Evolutionary conservation across 2,329 filamentous ascomycete species (phyloP), one percentile per base, ranked within the genome.

Genomic region (Paraphaeosphaeria minitans): DNA sequence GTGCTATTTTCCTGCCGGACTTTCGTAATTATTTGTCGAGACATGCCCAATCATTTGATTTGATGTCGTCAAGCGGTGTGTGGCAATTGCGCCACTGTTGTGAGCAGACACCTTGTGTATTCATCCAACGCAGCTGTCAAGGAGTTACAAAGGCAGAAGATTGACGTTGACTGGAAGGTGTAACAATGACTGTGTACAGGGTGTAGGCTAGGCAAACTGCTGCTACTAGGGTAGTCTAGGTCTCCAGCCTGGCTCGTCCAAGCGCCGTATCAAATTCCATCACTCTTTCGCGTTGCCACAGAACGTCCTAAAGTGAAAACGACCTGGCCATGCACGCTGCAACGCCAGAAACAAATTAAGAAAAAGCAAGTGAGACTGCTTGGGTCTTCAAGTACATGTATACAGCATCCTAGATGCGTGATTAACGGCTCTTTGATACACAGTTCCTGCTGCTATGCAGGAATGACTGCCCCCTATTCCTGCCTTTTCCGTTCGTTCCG

Each of bases 1-100:
- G 69, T 65, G 62, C 68, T 45, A 31, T 53, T 50, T 62, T 60
- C 65, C 66, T 73, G 70, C 66, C 67, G 73, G 65, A 60, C 64
- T 58, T 72, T 70, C 66, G 74, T 76, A 77, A 77, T 77, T 77
- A 70, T 74, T 67, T 60, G 73, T 76, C 72, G 72, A 66, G 63
- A 77, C 72, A 77, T 39, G 35, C 33, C n/a, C 41, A 50, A 22
- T 35, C n/a, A 3, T 9, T 1, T 39, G 37, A 16, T 27, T 8
- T 39, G n/a, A n/a, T n/a, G n/a, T n/a, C n/a, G n/a, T n/a, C n/a
- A n/a, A n/a, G n/a, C n/a, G n/a, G n/a, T n/a, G n/a, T n/a, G n/a
- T n/a, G n/a, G n/a, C n/a, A n/a, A n/a, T n/a, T n/a, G n/a, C n/a
- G n/a, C n/a, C n/a, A n/a, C n/a, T n/a, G n/a, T n/a, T n/a, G n/a